These are phyloP conservation scores for Aureococcus anophagefferens DNA, from an alignment of 108 stramenopile species.

Conservation along the genomic window DNA sequence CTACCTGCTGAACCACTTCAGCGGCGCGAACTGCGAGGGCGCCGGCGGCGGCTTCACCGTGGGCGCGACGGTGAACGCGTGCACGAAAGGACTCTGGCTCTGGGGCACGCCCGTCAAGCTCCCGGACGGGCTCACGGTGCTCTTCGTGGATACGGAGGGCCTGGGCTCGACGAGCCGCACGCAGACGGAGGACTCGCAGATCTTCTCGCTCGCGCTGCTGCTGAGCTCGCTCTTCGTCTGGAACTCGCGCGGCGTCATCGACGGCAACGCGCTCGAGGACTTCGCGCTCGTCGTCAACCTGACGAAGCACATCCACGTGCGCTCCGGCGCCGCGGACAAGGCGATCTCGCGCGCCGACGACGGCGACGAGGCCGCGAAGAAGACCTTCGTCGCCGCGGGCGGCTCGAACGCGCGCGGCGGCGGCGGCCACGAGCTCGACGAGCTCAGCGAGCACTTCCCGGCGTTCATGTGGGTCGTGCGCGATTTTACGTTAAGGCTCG, in stretches of 20 bases:
- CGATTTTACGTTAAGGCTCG: slow-evolving; percentile 13
- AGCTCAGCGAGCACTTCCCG: slow-evolving; percentile 13
- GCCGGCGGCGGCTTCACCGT: slow-evolving; percentile 14
- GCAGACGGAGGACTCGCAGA: slow-evolving; percentile 24
- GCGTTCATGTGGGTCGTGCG: slow-evolving; percentile 22
- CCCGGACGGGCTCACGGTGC: neutral
- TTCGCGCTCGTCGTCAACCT: slow-evolving; percentile 22
- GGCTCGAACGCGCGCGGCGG: neutral
- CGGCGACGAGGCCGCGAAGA: neutral
- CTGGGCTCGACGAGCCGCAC: slow-evolving; percentile 8
- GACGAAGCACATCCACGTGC: slow-evolving; percentile 18
- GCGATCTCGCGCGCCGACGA: neutral
- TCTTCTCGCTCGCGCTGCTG: slow-evolving; percentile 22
- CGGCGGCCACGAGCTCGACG: neutral
- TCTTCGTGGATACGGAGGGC: slow-evolving; percentile 32
- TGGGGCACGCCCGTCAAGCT: slow-evolving; percentile 13
- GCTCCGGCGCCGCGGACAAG: neutral
- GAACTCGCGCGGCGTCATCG: slow-evolving; percentile 24
- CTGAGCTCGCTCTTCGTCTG: slow-evolving; percentile 21
- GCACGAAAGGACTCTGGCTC: slow-evolving; percentile 30
- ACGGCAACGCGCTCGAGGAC: slow-evolving; percentile 16
- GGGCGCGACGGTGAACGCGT: slow-evolving; percentile 19
- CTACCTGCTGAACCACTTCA: slow-evolving; percentile 20
- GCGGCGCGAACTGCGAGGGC: neutral
- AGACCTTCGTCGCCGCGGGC: neutral